Conservation (phyloP, 2,329 filamentous ascomycete genomes). For the Pyricularia sp. region DNA sequence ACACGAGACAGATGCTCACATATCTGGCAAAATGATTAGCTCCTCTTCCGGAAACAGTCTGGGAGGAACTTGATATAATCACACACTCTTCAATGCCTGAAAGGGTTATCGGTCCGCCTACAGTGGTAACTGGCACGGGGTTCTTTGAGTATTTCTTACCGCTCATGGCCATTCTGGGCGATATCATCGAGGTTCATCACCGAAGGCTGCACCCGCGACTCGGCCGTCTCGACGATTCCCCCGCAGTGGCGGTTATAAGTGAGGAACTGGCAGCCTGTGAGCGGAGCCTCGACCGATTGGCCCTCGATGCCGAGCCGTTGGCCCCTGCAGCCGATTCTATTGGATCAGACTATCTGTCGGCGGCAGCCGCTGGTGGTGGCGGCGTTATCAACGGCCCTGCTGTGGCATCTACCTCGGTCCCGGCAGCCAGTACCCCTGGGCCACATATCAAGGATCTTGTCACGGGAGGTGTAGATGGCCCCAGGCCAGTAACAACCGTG, state of each 20-base stretch:
- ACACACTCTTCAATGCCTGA: slow-evolving; percentile 20
- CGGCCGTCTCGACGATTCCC: slow-evolving; percentile 22
- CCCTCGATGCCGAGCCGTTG: slow-evolving; percentile 12
- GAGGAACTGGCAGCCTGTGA: slow-evolving; percentile 28
- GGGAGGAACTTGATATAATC: slow-evolving; percentile 27
- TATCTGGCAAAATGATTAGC: slow-evolving; percentile 10
- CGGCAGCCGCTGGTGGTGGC: not conserved
- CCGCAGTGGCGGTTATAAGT: slow-evolving; percentile 24
- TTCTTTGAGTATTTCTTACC: slow-evolving; percentile 42
- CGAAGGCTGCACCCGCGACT: slow-evolving; percentile 31
- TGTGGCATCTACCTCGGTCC: not conserved
- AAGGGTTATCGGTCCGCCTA: slow-evolving; percentile 27
- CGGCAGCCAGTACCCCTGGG: slow-evolving; percentile 4
- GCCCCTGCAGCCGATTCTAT: not conserved
- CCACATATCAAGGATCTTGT: slow-evolving; percentile 16
- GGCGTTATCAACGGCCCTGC: not conserved
- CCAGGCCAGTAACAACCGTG: not conserved
- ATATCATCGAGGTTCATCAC: slow-evolving; percentile 38
- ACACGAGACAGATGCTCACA: not conserved
- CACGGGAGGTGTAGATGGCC: slow-evolving; percentile 6
- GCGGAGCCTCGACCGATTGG: slow-evolving; percentile 24
- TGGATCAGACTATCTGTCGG: not conserved
- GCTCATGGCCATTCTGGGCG: slow-evolving; percentile 36
- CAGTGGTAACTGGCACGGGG: slow-evolving; percentile 27
- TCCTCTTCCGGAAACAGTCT: slow-evolving; percentile 29